phyloP scores from a whole-genome alignment of 2,329 filamentous ascomycete species.

The Iodosphaeria phyllophila region DNA sequence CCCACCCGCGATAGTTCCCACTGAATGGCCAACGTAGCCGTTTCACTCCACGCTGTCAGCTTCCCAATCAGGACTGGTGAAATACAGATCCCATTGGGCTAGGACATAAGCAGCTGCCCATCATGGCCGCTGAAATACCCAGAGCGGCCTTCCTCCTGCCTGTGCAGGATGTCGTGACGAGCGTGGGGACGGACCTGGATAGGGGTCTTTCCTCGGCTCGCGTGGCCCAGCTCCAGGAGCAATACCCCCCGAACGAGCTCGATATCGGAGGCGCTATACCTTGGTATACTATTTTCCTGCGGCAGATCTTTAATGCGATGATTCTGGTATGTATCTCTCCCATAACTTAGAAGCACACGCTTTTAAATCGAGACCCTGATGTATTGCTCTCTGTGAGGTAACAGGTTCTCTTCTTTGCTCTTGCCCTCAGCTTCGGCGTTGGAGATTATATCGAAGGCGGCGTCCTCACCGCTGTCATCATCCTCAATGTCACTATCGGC shows the following conservation, averaged over 20 bases:
- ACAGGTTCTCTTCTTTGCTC: slow-evolving; percentile 61
- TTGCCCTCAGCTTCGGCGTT: slow-evolving; percentile 52
- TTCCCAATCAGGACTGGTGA: slow-evolving; percentile 2
- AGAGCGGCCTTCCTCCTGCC: slow-evolving; percentile 42
- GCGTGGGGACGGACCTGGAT: slow-evolving; percentile 44
- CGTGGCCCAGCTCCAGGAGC: slow-evolving; percentile 36
- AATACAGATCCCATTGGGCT: slow-evolving; percentile 1
- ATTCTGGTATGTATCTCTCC: slow-evolving; percentile 34
- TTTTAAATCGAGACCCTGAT: slow-evolving; percentile 20
- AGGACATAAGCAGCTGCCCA: slow-evolving; percentile 3
- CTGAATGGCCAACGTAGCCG: too few relatives aligned
- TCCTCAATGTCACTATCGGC: slow-evolving; percentile 50
- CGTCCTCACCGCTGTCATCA: slow-evolving; percentile 47
- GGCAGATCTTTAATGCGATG: slow-evolving; percentile 64
- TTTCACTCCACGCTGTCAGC: slow-evolving; percentile 3
- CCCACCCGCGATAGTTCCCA: too few relatives aligned
- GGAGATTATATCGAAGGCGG: slow-evolving; percentile 48
- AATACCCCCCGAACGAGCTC: slow-evolving; percentile 51
- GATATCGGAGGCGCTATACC: slow-evolving; percentile 48
- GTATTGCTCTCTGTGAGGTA: slow-evolving; percentile 12
- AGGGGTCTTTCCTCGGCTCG: slow-evolving; percentile 44
- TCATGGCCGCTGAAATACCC: slow-evolving; percentile 27
- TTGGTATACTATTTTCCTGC: slow-evolving; percentile 53
- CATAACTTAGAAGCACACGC: background rate
- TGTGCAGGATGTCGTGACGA: slow-evolving; percentile 40